A percentile compares a stretch with the other conserved stretches of the same genome.
Evolutionary conservation across 2,329 filamentous ascomycete genomes (phyloP).

Genomic region (Colletotrichum limetticola): DNA sequence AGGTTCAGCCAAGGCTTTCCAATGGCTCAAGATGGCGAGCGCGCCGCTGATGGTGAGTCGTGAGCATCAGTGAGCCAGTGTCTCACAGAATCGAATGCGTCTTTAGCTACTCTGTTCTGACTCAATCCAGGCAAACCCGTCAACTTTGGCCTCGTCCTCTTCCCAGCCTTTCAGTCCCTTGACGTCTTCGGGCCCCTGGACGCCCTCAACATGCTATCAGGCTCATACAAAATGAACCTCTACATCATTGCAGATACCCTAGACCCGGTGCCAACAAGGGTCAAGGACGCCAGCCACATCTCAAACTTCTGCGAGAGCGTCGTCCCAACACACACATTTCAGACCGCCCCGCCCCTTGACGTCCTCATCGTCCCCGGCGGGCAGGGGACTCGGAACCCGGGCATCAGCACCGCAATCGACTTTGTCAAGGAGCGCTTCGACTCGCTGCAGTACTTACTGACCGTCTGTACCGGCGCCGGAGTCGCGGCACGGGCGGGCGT

Average conservation of each 20-base stretch:
- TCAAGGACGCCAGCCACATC: not conserved
- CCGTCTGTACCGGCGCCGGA: constrained; percentile 67
- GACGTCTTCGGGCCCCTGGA: constrained; percentile 52
- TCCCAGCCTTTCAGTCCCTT: constrained; percentile 49
- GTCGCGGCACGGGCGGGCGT: constrained; percentile 62
- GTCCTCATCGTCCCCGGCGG: constrained; percentile 68
- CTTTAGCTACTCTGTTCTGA: not conserved
- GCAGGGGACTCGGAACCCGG: constrained; percentile 49
- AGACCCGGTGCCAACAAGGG: constrained; percentile 32
- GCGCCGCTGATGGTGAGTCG: constrained; percentile 13
- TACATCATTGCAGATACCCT: constrained; percentile 34
- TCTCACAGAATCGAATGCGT: not conserved
- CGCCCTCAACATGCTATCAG: constrained; percentile 42
- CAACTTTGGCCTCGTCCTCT: constrained; percentile 47
- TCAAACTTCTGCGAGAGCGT: constrained; percentile 35
- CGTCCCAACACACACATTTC: constrained; percentile 52
- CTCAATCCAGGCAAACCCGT: constrained; percentile 25
- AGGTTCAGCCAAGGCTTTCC: not conserved
- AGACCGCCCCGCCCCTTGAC: constrained; percentile 57
- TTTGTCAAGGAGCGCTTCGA: constrained; percentile 53
- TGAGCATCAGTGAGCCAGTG: not conserved
- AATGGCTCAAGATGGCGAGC: constrained; percentile 9
- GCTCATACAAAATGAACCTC: constrained; percentile 30
- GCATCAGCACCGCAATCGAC: constrained; percentile 45
- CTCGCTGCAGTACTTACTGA: constrained; percentile 59